Conservation (phyloP, 768 basidiomycete species). For the Naganishia vaughanmartiniae region DNA sequence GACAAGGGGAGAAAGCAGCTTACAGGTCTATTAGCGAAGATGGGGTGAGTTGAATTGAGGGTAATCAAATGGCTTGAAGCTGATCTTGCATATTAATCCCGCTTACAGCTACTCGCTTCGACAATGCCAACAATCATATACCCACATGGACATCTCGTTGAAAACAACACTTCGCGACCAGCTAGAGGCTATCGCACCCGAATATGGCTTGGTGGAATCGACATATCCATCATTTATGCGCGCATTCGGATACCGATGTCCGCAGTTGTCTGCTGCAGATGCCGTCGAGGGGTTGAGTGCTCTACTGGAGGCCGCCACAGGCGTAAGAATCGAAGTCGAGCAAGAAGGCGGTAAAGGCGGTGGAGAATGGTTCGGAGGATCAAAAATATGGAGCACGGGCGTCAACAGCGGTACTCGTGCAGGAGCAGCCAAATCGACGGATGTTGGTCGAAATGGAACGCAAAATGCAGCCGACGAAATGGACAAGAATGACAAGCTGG, state of each 20-base stretch:
- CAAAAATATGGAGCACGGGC: constrained; percentile 68
- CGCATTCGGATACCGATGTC: constrained; percentile 81
- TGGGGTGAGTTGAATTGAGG: constrained; percentile 67
- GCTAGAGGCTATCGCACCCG: constrained; percentile 83
- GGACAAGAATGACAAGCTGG: constrained; percentile 51
- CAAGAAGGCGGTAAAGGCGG: constrained; percentile 84
- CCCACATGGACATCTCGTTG: constrained; percentile 95
- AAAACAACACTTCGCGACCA: constrained; percentile 76
- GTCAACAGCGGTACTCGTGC: constrained; percentile 46
- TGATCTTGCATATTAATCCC: not conserved
- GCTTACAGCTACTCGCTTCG: constrained; percentile 75
- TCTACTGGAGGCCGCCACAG: constrained; percentile 83
- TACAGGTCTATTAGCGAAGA: constrained; percentile 90
- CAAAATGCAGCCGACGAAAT: constrained; percentile 35
- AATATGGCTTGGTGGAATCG: constrained; percentile 90
- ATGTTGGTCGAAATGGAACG: constrained; percentile 33
- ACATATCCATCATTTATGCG: constrained; percentile 91
- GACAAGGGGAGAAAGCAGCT: constrained; percentile 85
- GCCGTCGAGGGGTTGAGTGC: constrained; percentile 85
- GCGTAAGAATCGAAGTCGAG: constrained; percentile 86
- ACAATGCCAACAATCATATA: constrained; percentile 88
- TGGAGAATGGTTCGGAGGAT: constrained; percentile 93
- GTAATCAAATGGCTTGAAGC: not conserved
- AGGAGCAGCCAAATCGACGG: constrained; percentile 42
- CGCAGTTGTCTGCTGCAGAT: constrained; percentile 86